Conservation (phyloP, 2,329 filamentous ascomycete genomes). For the Aspergillus arachidicola region DNA sequence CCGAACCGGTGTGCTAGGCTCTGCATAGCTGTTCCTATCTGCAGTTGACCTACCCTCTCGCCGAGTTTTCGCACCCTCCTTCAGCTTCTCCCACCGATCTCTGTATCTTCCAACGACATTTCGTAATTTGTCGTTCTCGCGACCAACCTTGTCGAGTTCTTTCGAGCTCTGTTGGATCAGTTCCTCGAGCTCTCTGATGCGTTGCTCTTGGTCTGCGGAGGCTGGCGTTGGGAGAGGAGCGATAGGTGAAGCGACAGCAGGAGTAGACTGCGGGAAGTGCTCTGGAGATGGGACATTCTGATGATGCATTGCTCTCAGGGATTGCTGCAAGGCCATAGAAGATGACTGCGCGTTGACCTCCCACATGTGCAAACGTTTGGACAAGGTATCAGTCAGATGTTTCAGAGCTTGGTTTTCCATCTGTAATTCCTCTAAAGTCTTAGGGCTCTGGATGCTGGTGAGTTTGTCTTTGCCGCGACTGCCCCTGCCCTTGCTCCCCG, state of each 20-base stretch:
- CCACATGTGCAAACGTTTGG: constrained; percentile 86
- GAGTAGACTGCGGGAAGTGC: constrained; percentile 33
- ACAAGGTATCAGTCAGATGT: constrained; percentile 80
- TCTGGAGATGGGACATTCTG: constrained; percentile 36
- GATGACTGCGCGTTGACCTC: constrained; percentile 89
- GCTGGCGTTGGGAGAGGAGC: constrained; percentile 21
- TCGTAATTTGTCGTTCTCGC: constrained; percentile 63
- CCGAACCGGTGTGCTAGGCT: neutral
- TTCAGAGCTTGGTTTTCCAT: constrained; percentile 87
- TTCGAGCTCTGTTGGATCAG: constrained; percentile 60
- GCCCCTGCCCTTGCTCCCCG: constrained; percentile 39
- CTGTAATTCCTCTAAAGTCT: constrained; percentile 82
- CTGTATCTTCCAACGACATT: constrained; percentile 59
- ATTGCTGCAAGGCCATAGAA: constrained; percentile 83
- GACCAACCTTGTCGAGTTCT: constrained; percentile 65
- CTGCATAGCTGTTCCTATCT: constrained; percentile 7
- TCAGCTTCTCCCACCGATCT: constrained; percentile 69
- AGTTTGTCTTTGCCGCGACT: constrained; percentile 30
- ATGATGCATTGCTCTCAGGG: constrained; percentile 58
- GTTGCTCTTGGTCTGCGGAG: constrained; percentile 49
- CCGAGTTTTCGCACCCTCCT: constrained; percentile 60
- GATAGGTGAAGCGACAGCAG: constrained; percentile 30
- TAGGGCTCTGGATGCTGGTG: constrained; percentile 47
- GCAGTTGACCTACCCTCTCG: constrained; percentile 28
- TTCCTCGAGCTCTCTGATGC: constrained; percentile 68